Evolutionary conservation across 306 rosid genomes (phyloP).

Genomic region (Lithocarpus polystachyus): DNA sequence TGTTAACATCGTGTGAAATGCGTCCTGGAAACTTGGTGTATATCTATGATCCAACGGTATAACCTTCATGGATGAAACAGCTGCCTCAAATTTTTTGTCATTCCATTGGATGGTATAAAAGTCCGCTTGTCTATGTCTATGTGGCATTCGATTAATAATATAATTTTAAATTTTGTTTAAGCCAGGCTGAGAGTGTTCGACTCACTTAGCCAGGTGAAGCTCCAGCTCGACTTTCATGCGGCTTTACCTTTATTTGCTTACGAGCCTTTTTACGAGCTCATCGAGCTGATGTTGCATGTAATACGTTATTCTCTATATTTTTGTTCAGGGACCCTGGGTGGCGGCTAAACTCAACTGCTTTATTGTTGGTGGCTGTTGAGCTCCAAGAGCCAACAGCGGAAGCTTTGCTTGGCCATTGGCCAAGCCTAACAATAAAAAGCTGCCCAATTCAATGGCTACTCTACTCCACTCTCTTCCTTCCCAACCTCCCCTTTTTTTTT

Average conservation of each 20-base stretch:
- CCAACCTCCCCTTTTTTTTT: rapidly evolving
- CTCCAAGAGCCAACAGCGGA: too few relatives aligned
- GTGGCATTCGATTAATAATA: background rate
- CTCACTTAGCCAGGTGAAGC: background rate
- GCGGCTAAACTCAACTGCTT: background rate
- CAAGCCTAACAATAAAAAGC: too few relatives aligned
- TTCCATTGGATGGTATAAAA: background rate
- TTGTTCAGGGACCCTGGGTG: background rate
- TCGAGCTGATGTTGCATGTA: background rate
- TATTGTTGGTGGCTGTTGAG: background rate
- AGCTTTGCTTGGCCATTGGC: background rate
- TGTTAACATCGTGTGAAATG: conserved; percentile 13
- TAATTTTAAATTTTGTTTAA: background rate
- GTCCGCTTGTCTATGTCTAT: background rate
- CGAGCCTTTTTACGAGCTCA: background rate
- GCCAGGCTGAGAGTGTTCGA: background rate
- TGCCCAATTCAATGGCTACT: too few relatives aligned
- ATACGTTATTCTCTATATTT: background rate
- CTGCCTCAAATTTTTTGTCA: background rate
- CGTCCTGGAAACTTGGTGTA: background rate
- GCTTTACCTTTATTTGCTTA: background rate
- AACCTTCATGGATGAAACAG: background rate
- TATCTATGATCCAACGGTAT: conserved; percentile 3
- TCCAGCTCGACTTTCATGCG: background rate
- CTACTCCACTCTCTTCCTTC: too few relatives aligned